A percentile compares a stretch with the other conserved stretches of the same genome.
These are phyloP conservation scores for Diaporthe australafricana DNA, from an alignment of 2,329 filamentous ascomycete genomes.

Conservation along the genomic window DNA sequence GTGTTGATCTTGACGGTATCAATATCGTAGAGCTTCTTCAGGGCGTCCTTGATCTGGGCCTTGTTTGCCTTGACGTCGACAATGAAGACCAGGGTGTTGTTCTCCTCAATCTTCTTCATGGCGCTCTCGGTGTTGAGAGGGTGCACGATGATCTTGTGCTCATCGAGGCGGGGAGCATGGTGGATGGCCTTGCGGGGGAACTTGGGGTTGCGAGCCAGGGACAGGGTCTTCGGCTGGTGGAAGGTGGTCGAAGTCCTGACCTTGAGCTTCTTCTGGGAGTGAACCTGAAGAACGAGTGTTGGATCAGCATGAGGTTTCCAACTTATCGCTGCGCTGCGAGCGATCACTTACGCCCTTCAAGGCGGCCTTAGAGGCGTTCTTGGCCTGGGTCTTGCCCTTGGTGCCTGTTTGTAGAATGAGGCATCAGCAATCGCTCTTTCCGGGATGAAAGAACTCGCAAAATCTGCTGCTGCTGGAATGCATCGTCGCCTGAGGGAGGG, in stretches of 20 bases:
- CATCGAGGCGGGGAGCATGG: conserved; percentile 90
- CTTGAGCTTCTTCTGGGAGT: conserved; percentile 88
- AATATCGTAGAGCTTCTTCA: conserved; percentile 99
- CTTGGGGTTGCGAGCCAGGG: conserved; percentile 90
- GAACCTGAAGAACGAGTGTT: conserved; percentile 51
- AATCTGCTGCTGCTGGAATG: conserved; percentile 79
- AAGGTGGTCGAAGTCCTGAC: conserved; percentile 93
- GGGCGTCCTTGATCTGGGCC: conserved; percentile 96
- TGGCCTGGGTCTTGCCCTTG: conserved; percentile 79
- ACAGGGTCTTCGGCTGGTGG: conserved; percentile 97
- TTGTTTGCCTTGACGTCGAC: conserved; percentile 99
- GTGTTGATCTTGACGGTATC: conserved; percentile 99
- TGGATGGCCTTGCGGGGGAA: conserved; percentile 97
- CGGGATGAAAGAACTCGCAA: conserved; percentile 73
- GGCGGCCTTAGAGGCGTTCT: conserved; percentile 93
- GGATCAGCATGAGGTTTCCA: conserved; percentile 39
- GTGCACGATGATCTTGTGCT: conserved; percentile 97
- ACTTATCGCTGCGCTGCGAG: not conserved
- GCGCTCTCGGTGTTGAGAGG: conserved; percentile 99
- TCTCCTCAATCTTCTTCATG: conserved; percentile 99
- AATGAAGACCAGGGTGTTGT: conserved; percentile 99
- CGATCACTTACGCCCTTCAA: conserved; percentile 86
- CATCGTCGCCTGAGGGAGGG: conserved; percentile 47
- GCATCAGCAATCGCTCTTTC: conserved; percentile 80
- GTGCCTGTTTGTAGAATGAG: conserved; percentile 64